These are phyloP conservation scores for Juncus effusus DNA, from an alignment of 176 grass and related monocot genomes.

Conservation along the genomic window DNA sequence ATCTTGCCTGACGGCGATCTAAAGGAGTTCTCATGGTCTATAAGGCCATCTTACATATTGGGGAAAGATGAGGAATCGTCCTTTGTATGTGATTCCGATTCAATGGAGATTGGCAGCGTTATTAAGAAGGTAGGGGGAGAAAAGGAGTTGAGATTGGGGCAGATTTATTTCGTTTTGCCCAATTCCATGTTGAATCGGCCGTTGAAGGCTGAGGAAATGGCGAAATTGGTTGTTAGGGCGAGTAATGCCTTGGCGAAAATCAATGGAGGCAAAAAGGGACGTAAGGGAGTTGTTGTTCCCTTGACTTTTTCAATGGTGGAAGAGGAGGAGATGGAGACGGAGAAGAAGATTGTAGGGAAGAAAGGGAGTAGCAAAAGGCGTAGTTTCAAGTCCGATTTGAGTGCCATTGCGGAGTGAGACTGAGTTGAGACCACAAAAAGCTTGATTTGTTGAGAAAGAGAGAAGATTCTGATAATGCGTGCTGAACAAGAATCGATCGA, in stretches of 20 bases:
- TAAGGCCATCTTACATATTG: constrained; percentile 35
- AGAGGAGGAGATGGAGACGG: constrained; percentile 16
- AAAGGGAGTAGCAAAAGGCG: constrained; percentile 20
- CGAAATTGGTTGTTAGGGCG: constrained; percentile 55
- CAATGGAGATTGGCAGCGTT: constrained; percentile 52
- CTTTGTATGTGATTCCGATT: constrained; percentile 88
- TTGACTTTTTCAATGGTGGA: constrained; percentile 52
- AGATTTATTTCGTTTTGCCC: constrained; percentile 89
- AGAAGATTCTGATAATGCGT: not conserved
- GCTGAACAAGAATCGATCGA: not conserved
- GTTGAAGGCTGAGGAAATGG: constrained; percentile 57
- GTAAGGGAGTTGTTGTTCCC: constrained; percentile 42
- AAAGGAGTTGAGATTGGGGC: constrained; percentile 52
- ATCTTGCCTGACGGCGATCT: constrained; percentile 59
- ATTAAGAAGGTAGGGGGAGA: constrained; percentile 20
- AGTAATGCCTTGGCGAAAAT: constrained; percentile 47
- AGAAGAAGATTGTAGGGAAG: not conserved
- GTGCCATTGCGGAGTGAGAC: constrained; percentile 55
- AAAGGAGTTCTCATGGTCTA: constrained; percentile 44
- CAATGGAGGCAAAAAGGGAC: constrained; percentile 8
- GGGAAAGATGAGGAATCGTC: constrained; percentile 33
- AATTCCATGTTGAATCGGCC: constrained; percentile 39
- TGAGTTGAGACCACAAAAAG: not conserved
- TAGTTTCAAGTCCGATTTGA: constrained; percentile 57
- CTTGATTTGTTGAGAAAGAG: not conserved